Evolutionary conservation across 2,329 filamentous ascomycete species (phyloP).

Genomic region (Colletotrichum echinochloae): DNA sequence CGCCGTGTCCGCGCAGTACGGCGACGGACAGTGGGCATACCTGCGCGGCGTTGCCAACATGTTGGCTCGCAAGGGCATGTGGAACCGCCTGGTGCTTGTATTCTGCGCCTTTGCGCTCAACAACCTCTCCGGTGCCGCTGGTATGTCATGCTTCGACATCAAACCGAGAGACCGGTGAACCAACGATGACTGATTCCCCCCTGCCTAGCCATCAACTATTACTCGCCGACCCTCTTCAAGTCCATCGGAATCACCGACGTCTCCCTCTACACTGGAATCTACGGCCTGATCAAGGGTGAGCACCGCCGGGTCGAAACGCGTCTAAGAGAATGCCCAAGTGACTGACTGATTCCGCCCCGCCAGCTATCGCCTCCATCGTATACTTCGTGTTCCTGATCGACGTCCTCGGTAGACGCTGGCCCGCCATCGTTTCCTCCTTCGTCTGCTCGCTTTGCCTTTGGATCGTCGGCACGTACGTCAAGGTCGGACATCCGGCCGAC

Average conservation of each 20-base stretch:
- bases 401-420: conserved; percentile 52
- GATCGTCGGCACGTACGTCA: conserved; percentile 65
- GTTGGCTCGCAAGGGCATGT: conserved; percentile 53
- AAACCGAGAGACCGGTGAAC: background rate
- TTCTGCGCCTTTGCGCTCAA: conserved; percentile 54
- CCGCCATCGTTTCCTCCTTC: conserved; percentile 60
- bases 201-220: conserved; percentile 55
- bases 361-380: conserved; percentile 53
- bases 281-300: conserved; percentile 56
- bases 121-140: conserved; percentile 51
- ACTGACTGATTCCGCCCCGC: background rate
- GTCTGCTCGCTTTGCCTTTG: conserved; percentile 62
- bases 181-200: background rate
- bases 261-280: conserved; percentile 63
- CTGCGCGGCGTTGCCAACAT: conserved; percentile 51
- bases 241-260: conserved; percentile 59
- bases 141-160: background rate
- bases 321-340: no score
- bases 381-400: conserved; percentile 56
- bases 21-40: conserved; percentile 49
- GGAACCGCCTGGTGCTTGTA: conserved; percentile 53
- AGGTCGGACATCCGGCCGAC: conserved; percentile 60
- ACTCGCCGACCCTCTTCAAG: conserved; percentile 52
- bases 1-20: conserved; percentile 48
- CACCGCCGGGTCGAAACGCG: no score